Conservation (phyloP, 2,329 filamentous ascomycete genomes). For the Rhynchosporium secalis region DNA sequence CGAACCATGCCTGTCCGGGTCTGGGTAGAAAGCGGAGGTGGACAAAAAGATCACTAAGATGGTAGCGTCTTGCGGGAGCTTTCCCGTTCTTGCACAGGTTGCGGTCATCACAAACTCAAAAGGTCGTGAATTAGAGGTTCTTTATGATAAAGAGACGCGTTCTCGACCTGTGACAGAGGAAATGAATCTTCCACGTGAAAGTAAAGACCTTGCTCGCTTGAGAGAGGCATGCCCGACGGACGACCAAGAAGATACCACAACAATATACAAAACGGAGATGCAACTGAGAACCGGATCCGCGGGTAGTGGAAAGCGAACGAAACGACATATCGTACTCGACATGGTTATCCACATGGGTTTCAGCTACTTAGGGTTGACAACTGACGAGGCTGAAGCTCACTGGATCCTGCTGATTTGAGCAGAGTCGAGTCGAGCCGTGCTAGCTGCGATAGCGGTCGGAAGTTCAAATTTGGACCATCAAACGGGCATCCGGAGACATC, state of each 20-base stretch:
- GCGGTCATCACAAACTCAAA: not conserved
- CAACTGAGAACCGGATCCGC: not conserved
- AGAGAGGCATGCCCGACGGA: not conserved
- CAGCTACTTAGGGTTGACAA: not conserved
- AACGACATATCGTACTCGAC: not conserved
- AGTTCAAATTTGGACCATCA: not conserved
- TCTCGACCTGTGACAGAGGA: too few relatives aligned
- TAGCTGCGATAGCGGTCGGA: conserved; percentile 4
- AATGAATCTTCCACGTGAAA: not conserved
- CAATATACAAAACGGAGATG: not conserved
- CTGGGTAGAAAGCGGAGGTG: conserved; percentile 2
- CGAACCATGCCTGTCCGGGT: conserved; percentile 9
- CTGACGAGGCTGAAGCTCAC: not conserved
- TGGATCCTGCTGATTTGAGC: too few relatives aligned
- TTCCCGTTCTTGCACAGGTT: not conserved
- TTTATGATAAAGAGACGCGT: not conserved
- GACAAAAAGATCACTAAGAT: conserved; percentile 7
- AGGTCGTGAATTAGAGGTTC: not conserved
- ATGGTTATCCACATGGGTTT: not conserved
- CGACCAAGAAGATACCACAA: not conserved
- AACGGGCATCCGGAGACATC: not conserved
- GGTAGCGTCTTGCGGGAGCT: not conserved
- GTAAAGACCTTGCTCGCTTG: not conserved
- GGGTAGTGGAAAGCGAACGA: not conserved
- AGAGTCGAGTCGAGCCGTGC: not conserved